These are phyloP conservation scores for Hyphopichia wangnamkhiaoensis DNA, from an alignment of 1,139 yeast genomes.

Conservation along the genomic window DNA sequence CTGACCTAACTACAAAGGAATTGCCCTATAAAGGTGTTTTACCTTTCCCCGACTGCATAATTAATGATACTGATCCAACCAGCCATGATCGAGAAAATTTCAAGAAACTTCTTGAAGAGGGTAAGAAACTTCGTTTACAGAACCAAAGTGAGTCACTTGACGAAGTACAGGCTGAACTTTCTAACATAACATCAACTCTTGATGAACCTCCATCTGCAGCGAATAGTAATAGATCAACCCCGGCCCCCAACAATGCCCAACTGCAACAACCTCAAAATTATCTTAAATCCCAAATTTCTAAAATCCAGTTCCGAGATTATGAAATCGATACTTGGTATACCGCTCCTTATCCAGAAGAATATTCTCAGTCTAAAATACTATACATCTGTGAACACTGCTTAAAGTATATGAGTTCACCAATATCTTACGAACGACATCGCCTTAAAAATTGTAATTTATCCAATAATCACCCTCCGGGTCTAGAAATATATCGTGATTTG, in stretches of 20 bases:
- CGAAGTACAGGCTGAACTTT: neutral
- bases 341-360: conserved; percentile 92
- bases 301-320: conserved; percentile 66
- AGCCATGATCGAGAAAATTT: conserved; percentile 51
- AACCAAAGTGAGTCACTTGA: conserved; percentile 5
- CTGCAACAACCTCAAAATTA: conserved; percentile 11
- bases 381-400: conserved; percentile 86
- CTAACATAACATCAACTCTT: no score
- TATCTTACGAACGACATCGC: conserved; percentile 67
- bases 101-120: conserved; percentile 28
- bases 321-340: conserved; percentile 91
- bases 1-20: conserved; percentile 22
- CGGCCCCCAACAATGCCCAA: conserved; percentile 14
- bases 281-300: conserved; percentile 37
- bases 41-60: conserved; percentile 58
- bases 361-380: conserved; percentile 59
- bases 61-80: conserved; percentile 62
- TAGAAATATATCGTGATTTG: conserved; percentile 76
- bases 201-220: conserved; percentile 8
- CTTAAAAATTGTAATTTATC: conserved; percentile 62
- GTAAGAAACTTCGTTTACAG: conserved; percentile 19
- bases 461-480: conserved; percentile 80
- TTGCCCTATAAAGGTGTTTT: conserved; percentile 69
- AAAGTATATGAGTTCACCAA: conserved; percentile 75
- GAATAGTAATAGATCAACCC: conserved; percentile 13